Base-by-base conservation (phyloP, 495 filamentous ascomycete species). In the Aspergillus heteromorphus region DNA sequence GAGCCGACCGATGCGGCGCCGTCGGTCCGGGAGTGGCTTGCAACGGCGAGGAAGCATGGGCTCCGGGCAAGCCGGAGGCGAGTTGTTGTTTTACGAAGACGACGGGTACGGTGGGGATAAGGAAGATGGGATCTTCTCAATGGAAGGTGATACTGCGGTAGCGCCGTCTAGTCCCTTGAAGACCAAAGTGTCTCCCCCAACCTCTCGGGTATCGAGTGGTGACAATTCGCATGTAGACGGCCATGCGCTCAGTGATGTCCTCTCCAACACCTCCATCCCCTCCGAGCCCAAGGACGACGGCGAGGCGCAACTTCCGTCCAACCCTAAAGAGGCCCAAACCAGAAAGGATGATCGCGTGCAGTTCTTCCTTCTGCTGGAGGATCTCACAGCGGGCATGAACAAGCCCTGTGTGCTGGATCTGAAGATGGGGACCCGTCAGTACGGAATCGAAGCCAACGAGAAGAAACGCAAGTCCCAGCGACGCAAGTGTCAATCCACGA, bases 391-490 rank as follows among this genome's bases (percentile, higher is more conserved):
- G 6, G 93, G 93, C 30, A 97, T 98, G 92, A 89, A 88, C 64
- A 86, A 87, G 29, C 93, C 93, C 11, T 97, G 93, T 70, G 93
- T 97, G 38, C 85, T 98, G 61, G 93, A 98, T 69, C 77, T 98
- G 55, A 98, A 98, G 69, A 98, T 98, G 93, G 93, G 93, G 10
- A 98, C 93, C n/a, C 84, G 93, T 3, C 93, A 98, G 66, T 97
- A 97, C 69, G 93, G 93, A 13, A 81, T 97, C n/a, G 92, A 97
- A 55, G 93, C 93, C 8, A 82, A 79, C 47, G 85, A 92, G 38
- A 92, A 93, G 72, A 98, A 98, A 67, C 88, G 90, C 53, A 85
- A 88, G 51, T 97, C 93, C 0, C 93, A 98, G 68, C 83, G 88
- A 45, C 85, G 86, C 49, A 98, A 98, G 68, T 96, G 92, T 66